These are phyloP conservation scores for Tilletiaria anomala DNA, from an alignment of 1,284 basidiomycete species.

Conservation along the genomic window DNA sequence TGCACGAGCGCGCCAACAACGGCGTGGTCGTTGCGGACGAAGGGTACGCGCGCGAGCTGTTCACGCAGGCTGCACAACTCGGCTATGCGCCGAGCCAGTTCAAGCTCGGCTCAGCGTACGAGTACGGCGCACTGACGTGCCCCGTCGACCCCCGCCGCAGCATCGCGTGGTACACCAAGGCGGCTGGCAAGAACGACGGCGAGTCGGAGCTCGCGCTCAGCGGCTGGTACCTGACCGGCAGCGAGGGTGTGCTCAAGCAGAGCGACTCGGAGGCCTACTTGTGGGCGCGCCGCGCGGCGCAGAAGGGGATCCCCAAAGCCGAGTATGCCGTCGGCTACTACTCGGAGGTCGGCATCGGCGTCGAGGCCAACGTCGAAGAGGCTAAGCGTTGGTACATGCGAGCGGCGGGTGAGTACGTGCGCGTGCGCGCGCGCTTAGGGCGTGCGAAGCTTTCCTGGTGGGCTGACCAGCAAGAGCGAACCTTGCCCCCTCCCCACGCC, in stretches of 20 bases:
- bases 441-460: too few relatives aligned
- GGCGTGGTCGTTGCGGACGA: slow-evolving; percentile 49
- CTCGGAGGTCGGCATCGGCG: slow-evolving; percentile 91
- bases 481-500: not conserved
- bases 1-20: slow-evolving; percentile 53
- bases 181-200: slow-evolving; percentile 83
- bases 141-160: slow-evolving; percentile 80
- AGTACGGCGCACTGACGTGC: slow-evolving; percentile 78
- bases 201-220: slow-evolving; percentile 90
- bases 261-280: slow-evolving; percentile 88
- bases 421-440: too few relatives aligned
- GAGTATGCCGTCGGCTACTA: slow-evolving; percentile 81
- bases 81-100: slow-evolving; percentile 88
- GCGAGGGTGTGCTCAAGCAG: slow-evolving; percentile 86
- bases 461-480: too few relatives aligned
- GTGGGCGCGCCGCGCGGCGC: slow-evolving; percentile 42
- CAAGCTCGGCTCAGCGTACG: slow-evolving; percentile 87
- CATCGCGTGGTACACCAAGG: slow-evolving; percentile 97
- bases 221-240: slow-evolving; percentile 79
- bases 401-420: slow-evolving; percentile 29
- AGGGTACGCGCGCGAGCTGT: slow-evolving; percentile 66
- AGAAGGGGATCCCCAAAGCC: slow-evolving; percentile 43
- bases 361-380: slow-evolving; percentile 85
- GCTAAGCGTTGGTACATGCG: slow-evolving; percentile 99
- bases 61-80: slow-evolving; percentile 80